Evolutionary conservation across 306 rosid species (phyloP), one percentile per base, ranked within the genome.

Genomic region (Glycine soja): DNA sequence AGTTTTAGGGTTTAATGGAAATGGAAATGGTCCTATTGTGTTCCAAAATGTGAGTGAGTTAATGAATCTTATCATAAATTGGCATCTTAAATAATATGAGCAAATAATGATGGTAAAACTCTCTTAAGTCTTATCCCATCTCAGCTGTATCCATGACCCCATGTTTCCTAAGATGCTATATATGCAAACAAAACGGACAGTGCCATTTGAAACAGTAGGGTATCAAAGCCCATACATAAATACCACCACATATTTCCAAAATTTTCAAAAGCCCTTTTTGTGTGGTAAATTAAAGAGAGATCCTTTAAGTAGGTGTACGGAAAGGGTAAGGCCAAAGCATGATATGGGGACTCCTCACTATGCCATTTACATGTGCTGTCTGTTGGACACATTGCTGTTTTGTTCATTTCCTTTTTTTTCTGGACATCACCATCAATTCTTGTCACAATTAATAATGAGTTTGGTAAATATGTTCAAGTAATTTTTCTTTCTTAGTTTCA

Each of bases 31-130:
- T 67, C 81, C 83, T 76, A 47, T 77, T 65, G 48, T 77, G 83
- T 66, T 85, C 74, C 77, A 77, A 64, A 75, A 66, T 74, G 74
- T 83, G 32, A 79, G 87, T 54, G 87, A 89, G 70, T 75, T 42
- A 74, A 81, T 73, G 75, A 74, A 67, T 24, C 2, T 72, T 67
- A 64, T 75, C 46, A 73, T 57, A 77, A 76, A 43, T 30, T 53
- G 50, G 40, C 71, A 82, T 58, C 9, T 38, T 54, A 77, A 71
- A 40, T 40, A 40, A 66, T 50, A 40, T 40, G 51, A 4, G 7
- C 47, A 36, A 16, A 57, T 24, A 52, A 77, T 72, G 45, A 77
- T 81, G 42, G 70, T 66, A 73, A 38, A 81, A 58, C 74, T 24
- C 2, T 51, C 64, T 42, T 24, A 19, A 84, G 75, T 82, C 52